phyloP scores from a whole-genome alignment of 805 yeast genomes.

The Naumovozyma castellii region DNA sequence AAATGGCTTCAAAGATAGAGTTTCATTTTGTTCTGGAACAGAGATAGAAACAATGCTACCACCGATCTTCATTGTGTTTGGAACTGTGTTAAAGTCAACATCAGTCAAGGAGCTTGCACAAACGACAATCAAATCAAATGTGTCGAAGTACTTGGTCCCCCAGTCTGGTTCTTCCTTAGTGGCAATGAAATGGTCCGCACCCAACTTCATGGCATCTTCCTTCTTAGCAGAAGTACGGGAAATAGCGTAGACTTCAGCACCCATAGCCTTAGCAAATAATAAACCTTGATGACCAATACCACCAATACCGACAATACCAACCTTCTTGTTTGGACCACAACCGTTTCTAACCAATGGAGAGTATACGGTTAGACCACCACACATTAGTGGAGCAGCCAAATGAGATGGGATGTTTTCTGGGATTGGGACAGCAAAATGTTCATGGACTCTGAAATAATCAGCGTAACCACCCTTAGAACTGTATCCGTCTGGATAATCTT shows the following conservation, averaged over 20 bases:
- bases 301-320: slow-evolving; percentile 49
- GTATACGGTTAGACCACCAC: slow-evolving; percentile 70
- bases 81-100: slow-evolving; percentile 31
- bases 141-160: slow-evolving; percentile 26
- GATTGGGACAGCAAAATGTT: slow-evolving; percentile 52
- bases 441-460: slow-evolving; percentile 55
- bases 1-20: slow-evolving; percentile 8
- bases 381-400: slow-evolving; percentile 61
- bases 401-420: slow-evolving; percentile 46
- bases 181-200: slow-evolving; percentile 47
- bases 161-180: slow-evolving; percentile 42
- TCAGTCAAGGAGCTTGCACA: slow-evolving; percentile 38
- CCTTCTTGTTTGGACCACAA: slow-evolving; percentile 40
- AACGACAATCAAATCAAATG: slow-evolving; percentile 39
- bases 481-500: slow-evolving; percentile 37
- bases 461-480: slow-evolving; percentile 60
- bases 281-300: slow-evolving; percentile 51
- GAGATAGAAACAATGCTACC: slow-evolving; percentile 30
- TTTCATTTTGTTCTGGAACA: slow-evolving; percentile 14
- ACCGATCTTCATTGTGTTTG: slow-evolving; percentile 22
- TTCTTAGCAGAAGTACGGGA: slow-evolving; percentile 43
- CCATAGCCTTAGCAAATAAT: slow-evolving; percentile 49
- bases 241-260: slow-evolving; percentile 50
- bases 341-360: slow-evolving; percentile 53
- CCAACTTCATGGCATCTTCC: slow-evolving; percentile 40